These are phyloP conservation scores for Flaveria bidentis DNA, from an alignment of 129 eudicot species.

Conservation along the genomic window DNA sequence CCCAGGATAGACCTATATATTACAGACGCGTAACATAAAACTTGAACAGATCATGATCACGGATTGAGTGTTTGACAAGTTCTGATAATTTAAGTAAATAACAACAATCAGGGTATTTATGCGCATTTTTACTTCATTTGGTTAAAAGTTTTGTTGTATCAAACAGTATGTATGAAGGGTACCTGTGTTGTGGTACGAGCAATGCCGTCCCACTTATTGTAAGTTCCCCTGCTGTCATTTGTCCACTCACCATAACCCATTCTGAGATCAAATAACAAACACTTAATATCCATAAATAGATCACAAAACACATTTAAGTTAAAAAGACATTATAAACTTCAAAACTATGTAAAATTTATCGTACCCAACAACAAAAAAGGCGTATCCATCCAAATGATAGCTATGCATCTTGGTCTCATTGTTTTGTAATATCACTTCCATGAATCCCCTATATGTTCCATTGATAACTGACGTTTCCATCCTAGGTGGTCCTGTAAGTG, in stretches of 20 bases:
- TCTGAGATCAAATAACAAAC: constrained; percentile 28
- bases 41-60: not conserved
- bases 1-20: constrained; percentile 38
- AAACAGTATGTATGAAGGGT: not conserved
- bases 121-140: not conserved
- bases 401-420: constrained; percentile 56
- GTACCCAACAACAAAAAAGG: constrained; percentile 57
- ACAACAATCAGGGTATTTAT: not conserved
- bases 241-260: constrained; percentile 63
- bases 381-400: constrained; percentile 51
- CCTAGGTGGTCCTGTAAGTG: constrained; percentile 39
- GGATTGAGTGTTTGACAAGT: not conserved
- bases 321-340: not conserved
- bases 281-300: constrained; percentile 4
- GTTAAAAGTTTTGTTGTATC: not conserved
- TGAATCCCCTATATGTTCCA: constrained; percentile 48
- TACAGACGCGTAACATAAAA: not conserved
- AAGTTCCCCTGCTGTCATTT: constrained; percentile 39
- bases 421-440: constrained; percentile 36
- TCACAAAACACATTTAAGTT: not conserved
- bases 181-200: constrained; percentile 46
- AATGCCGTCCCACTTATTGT: constrained; percentile 61
- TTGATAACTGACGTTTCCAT: constrained; percentile 48
- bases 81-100: not conserved
- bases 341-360: not conserved